Percentiles rank a stretch among this genome's conserved stretches.
phyloP scores from a whole-genome alignment of 345 rosid genomes.

The Alliaria petiolata region DNA sequence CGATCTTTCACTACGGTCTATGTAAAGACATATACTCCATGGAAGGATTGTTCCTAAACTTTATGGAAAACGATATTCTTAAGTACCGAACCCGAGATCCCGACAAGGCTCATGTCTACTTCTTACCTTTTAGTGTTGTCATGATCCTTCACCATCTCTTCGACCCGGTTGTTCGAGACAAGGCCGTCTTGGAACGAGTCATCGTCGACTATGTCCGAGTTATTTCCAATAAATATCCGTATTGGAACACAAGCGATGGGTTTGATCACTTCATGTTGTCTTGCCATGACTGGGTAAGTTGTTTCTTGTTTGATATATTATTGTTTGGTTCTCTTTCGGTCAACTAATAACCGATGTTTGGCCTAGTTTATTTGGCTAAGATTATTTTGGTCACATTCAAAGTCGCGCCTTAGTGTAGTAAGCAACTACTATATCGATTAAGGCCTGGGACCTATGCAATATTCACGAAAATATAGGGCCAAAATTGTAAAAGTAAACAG shows the following conservation, averaged over 20 bases:
- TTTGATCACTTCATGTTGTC: conserved; percentile 83
- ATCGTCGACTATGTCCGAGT: conserved; percentile 47
- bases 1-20: conserved; percentile 55
- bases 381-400: not conserved
- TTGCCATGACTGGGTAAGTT: conserved; percentile 76
- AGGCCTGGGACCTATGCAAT: not conserved
- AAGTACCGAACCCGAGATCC: conserved; percentile 45
- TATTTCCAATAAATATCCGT: conserved; percentile 49
- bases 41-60: conserved; percentile 57
- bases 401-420: not conserved
- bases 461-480: not conserved
- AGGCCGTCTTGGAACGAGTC: conserved; percentile 40
- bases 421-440: no score
- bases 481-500: no score
- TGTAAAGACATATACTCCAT: conserved; percentile 62
- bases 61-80: conserved; percentile 43
- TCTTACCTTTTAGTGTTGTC: conserved; percentile 70
- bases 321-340: not conserved
- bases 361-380: not conserved
- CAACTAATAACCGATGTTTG: not conserved
- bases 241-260: conserved; percentile 74
- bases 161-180: conserved; percentile 37
- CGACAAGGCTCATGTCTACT: conserved; percentile 53
- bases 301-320: not conserved
- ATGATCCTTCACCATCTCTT: conserved; percentile 57